phyloP scores from a whole-genome alignment of 1,284 basidiomycete genomes.

The Sphagnurus paluster region DNA sequence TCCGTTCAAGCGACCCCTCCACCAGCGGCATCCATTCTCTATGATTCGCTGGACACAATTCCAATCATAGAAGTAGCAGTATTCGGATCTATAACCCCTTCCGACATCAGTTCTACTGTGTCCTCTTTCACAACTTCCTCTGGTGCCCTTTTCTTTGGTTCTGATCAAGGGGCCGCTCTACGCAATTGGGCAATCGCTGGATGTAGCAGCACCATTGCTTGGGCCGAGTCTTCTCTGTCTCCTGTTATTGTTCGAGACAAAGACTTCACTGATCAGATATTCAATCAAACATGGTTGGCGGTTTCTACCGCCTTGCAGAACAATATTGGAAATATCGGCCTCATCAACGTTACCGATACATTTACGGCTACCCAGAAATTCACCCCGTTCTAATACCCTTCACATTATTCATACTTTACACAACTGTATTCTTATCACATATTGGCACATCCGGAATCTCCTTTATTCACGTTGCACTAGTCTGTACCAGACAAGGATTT shows the following conservation, averaged over 20 bases:
- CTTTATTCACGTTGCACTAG: conserved; percentile 6
- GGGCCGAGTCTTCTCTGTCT: conserved; percentile 54
- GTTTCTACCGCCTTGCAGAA: conserved; percentile 40
- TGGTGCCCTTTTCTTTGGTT: conserved; percentile 60
- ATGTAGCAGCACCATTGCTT: conserved; percentile 39
- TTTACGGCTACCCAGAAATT: conserved; percentile 31
- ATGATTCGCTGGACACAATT: conserved; percentile 41
- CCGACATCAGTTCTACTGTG: conserved; percentile 47
- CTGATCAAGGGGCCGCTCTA: conserved; percentile 43
- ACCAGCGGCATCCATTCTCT: conserved; percentile 37
- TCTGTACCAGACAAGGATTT: conserved; percentile 3
- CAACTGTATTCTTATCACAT: conserved; percentile 2
- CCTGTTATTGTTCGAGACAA: conserved; percentile 49
- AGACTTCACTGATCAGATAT: conserved; percentile 39
- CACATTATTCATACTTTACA: conserved; percentile 5
- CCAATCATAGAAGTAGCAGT: conserved; percentile 61
- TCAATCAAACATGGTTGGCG: conserved; percentile 52
- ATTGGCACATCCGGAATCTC: conserved; percentile 2
- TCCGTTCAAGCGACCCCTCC: conserved; percentile 42
- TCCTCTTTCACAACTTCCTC: conserved; percentile 55
- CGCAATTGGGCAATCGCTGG: conserved; percentile 55
- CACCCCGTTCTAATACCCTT: conserved; percentile 21
- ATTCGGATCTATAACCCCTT: conserved; percentile 51
- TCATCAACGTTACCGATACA: conserved; percentile 43
- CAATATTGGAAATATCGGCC: conserved; percentile 29